Base-by-base conservation (phyloP, 129 eudicot genomes). In the Tagetes patula region DNA sequence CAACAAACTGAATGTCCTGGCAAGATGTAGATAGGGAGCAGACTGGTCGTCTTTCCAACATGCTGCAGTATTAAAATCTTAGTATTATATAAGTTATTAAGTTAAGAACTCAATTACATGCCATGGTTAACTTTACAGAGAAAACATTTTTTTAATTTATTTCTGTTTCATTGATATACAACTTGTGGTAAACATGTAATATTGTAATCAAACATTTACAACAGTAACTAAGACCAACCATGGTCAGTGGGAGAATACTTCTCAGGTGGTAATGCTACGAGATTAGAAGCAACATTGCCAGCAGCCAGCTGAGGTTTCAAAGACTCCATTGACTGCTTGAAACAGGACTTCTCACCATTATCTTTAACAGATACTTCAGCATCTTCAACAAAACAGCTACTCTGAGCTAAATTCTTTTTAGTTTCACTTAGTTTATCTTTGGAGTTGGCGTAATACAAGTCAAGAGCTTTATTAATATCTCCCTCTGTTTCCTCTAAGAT, bases 21-120 rank as follows among this genome's bases (percentile, higher is more conserved):
- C 90, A 55, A 95, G 78, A 80, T 90, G 97, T 76, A 95, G 75
- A 80, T 88, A 95, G 5, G 99, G 96, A 71, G 97, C 94, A 59
- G 87, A 80, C 82, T 88, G 81, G 50, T 85, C 97, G 62, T 76
- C 79, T 81, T 68, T 90, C 99, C 97, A 95, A 85, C 97, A 90
- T 48, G 97, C 99, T 95, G 94, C 85, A 87, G 81, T 72, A 85
- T 42, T 75, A 30, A 46, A 59, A 30, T 69, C 77, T 38, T 72
- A 65, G 61, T 14, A 72, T 53, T 61, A 83, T 38, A 71, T 31
- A 81, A 78, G 41, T 30, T 73, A 74, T 37, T 32, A 33, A 59
- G 43, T 66, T 60, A 9, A 43, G 55, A 47, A 58, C 63, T 55
- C 39, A 49, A 20, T 2, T 42, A 41, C 38, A 55, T 52, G 42